A percentile compares a stretch with the other conserved stretches of the same genome.
phyloP scores from a whole-genome alignment of 2,329 filamentous ascomycete species.

The Rasamsonia emersonii region DNA sequence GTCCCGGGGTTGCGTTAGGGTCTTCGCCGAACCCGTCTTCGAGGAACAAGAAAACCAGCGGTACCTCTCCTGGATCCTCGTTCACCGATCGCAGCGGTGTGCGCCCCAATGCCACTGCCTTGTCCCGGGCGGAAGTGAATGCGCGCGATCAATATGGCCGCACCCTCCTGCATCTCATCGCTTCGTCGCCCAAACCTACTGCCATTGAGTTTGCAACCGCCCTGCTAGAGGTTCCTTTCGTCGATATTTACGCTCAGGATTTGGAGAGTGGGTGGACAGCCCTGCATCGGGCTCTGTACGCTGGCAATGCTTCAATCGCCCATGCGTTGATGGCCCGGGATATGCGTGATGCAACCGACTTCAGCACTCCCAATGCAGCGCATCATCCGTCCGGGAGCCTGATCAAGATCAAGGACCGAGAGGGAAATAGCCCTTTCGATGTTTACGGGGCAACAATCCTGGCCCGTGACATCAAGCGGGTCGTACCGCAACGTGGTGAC shows the following conservation, averaged over 20 bases:
- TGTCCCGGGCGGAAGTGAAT: slow-evolving; percentile 66
- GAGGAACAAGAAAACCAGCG: slow-evolving; percentile 39
- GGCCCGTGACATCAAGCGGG: slow-evolving; percentile 54
- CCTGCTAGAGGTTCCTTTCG: slow-evolving; percentile 69
- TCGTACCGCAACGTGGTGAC: slow-evolving; percentile 16
- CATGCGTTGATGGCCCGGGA: slow-evolving; percentile 74
- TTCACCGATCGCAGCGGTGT: slow-evolving; percentile 33
- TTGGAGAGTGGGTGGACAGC: slow-evolving; percentile 93
- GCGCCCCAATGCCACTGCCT: slow-evolving; percentile 17
- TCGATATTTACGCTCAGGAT: slow-evolving; percentile 83
- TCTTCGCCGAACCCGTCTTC: slow-evolving; percentile 30
- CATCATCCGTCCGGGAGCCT: slow-evolving; percentile 60
- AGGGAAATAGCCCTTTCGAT: slow-evolving; percentile 91
- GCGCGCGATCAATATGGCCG: slow-evolving; percentile 72
- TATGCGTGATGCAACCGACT: slow-evolving; percentile 54
- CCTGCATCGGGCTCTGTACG: slow-evolving; percentile 81
- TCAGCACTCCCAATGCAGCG: slow-evolving; percentile 47
- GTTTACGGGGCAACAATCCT: slow-evolving; percentile 83
- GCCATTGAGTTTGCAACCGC: slow-evolving; percentile 68
- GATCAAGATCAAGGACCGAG: slow-evolving; percentile 91
- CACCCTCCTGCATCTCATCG: slow-evolving; percentile 76
- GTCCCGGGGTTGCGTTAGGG: slow-evolving; percentile 19
- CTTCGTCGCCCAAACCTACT: slow-evolving; percentile 61
- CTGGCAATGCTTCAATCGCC: slow-evolving; percentile 80
- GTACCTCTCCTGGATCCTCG: slow-evolving; percentile 38